These are phyloP conservation scores for Heimioporus sp. DNA, from an alignment of 768 basidiomycete genomes.

Conservation along the genomic window DNA sequence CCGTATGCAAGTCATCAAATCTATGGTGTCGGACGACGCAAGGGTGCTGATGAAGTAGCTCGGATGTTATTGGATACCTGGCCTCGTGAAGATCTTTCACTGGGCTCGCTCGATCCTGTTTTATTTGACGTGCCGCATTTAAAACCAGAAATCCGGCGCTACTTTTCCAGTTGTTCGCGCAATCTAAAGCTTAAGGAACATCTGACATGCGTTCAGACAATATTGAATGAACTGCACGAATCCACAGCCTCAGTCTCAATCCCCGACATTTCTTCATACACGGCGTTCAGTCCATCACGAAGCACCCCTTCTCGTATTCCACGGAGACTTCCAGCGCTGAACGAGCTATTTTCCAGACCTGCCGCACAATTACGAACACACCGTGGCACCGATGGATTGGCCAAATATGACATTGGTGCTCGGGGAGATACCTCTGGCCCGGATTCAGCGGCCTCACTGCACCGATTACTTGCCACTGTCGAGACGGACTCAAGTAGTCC, in stretches of 20 bases:
- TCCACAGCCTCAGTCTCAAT: not conserved
- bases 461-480: not conserved
- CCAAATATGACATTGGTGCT: not conserved
- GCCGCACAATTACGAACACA: not conserved
- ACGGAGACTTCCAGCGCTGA: not conserved
- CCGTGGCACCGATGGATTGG: not conserved
- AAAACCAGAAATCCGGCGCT: not conserved
- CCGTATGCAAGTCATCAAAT: not conserved
- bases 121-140: not conserved
- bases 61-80: not conserved
- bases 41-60: not conserved
- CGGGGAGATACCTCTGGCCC: not conserved
- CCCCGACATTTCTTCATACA: not conserved
- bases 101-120: not conserved
- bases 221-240: not conserved
- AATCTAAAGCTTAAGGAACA: not conserved
- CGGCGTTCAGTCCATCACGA: not conserved
- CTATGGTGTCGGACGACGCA: not conserved
- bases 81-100: not conserved
- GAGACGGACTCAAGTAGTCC: not conserved
- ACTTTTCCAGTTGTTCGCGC: not conserved
- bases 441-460: not conserved
- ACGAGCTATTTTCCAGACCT: conserved; percentile 1
- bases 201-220: not conserved
- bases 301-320: not conserved